These are phyloP conservation scores for Rhinocladiella similis DNA, from an alignment of 2,329 filamentous ascomycete genomes.

Conservation along the genomic window DNA sequence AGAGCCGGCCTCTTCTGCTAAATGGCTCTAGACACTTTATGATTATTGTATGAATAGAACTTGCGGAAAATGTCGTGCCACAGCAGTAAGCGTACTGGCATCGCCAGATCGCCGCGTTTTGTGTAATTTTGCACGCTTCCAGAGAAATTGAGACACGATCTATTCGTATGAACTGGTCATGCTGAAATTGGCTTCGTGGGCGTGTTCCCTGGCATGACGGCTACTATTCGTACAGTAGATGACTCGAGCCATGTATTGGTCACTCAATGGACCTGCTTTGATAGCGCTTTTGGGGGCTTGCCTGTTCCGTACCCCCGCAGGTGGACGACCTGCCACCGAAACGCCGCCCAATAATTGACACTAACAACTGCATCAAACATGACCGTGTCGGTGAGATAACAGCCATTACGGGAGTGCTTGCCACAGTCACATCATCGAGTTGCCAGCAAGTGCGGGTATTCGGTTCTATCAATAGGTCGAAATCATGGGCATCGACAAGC, in stretches of 20 bases:
- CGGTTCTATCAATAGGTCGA: neutral
- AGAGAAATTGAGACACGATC: too few relatives aligned
- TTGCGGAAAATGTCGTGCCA: neutral
- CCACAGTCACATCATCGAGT: too few relatives aligned
- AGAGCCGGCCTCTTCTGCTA: neutral
- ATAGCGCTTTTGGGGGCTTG: neutral
- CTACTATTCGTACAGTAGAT: neutral
- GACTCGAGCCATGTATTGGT: too few relatives aligned
- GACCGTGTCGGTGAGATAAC: conserved; percentile 19
- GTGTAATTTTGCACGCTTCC: neutral
- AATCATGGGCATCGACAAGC: neutral
- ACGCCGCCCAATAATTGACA: conserved; percentile 10
- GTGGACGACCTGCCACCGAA: conserved; percentile 13
- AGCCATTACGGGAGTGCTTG: neutral
- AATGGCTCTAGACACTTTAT: too few relatives aligned
- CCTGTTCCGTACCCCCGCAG: conserved; percentile 15
- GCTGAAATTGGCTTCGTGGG: neutral
- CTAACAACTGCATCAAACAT: conserved; percentile 13
- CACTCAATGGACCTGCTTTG: neutral
- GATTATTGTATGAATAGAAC: conserved; percentile 14
- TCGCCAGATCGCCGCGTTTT: neutral
- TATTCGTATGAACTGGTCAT: too few relatives aligned
- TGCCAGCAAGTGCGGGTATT: too few relatives aligned
- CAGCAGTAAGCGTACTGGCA: neutral
- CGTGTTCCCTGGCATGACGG: neutral